Conservation (phyloP, 495 filamentous ascomycete genomes). For the Chaetomium tenue region DNA sequence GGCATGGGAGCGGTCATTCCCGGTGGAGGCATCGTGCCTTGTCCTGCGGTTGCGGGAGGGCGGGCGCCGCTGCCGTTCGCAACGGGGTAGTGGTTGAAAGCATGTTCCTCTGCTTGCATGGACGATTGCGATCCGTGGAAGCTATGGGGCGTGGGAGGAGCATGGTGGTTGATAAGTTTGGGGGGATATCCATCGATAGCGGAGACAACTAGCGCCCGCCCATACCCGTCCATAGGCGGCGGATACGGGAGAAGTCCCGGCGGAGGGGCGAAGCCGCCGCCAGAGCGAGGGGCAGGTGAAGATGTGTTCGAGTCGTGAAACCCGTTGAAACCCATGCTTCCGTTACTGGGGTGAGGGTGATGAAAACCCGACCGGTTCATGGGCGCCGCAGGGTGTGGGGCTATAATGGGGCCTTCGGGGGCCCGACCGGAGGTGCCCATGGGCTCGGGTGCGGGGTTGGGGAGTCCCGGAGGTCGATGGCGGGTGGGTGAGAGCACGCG, state of each 20-base stretch:
- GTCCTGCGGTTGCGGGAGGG: constrained; percentile 6
- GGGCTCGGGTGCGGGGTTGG: constrained; percentile 15
- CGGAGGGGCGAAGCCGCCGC: constrained; percentile 37
- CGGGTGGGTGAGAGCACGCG: constrained; percentile 15
- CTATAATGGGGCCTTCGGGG: constrained; percentile 16
- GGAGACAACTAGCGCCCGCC: constrained; percentile 34
- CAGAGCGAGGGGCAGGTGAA: constrained; percentile 46
- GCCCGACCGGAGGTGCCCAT: constrained; percentile 2
- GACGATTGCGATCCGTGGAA: constrained; percentile 56
- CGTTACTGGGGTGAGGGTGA: constrained; percentile 44
- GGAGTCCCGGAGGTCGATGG: constrained; percentile 16
- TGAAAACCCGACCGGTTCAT: constrained; percentile 29
- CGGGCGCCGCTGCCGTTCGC: constrained; percentile 26
- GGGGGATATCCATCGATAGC: constrained; percentile 42
- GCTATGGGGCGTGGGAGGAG: constrained; percentile 52
- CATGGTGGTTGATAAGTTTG: constrained; percentile 39
- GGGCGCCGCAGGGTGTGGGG: constrained; percentile 18
- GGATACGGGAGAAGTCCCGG: constrained; percentile 35
- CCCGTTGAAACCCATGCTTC: constrained; percentile 46
- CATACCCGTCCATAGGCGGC: constrained; percentile 39
- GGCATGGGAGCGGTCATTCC: constrained; percentile 23
- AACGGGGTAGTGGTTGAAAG: constrained; percentile 30
- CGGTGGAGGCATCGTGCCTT: constrained; percentile 12
- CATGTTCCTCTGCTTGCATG: constrained; percentile 37
- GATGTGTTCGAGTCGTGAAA: constrained; percentile 49